Percentiles rank a stretch among this genome's conserved stretches.
Conservation (phyloP, 257 asterid species). For the Oldenlandia corymbosa region DNA sequence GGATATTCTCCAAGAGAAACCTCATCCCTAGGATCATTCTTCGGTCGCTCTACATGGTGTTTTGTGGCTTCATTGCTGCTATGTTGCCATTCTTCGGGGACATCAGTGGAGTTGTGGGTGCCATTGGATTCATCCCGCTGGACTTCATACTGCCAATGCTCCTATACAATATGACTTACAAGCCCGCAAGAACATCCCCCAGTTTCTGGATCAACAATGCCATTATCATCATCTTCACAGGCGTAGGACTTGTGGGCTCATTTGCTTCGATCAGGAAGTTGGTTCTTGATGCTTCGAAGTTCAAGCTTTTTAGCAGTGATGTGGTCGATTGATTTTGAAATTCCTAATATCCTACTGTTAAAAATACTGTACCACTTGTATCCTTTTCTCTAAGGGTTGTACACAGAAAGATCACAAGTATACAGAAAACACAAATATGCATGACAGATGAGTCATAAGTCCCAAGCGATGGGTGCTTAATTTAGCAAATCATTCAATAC, state of each 20-base stretch:
- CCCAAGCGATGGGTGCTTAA: too few relatives aligned
- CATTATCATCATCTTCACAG: conserved; percentile 62
- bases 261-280: conserved; percentile 74
- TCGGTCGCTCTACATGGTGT: conserved; percentile 50
- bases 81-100: conserved; percentile 97
- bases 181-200: conserved; percentile 51
- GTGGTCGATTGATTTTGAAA: conserved; percentile 50
- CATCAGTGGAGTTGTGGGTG: conserved; percentile 82
- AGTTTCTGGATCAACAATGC: conserved; percentile 55
- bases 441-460: too few relatives aligned
- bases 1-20: conserved; percentile 71
- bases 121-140: conserved; percentile 89
- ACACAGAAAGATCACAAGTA: too few relatives aligned
- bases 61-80: conserved; percentile 86
- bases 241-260: conserved; percentile 76
- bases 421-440: too few relatives aligned
- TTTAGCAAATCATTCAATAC: too few relatives aligned
- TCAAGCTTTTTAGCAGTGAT: conserved; percentile 71
- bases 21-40: conserved; percentile 78
- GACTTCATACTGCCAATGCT: conserved; percentile 94
- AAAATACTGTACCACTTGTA: too few relatives aligned
- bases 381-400: too few relatives aligned
- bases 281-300: conserved; percentile 62
- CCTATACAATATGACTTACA: conserved; percentile 73
- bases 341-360: too few relatives aligned